phyloP scores from a whole-genome alignment of 805 yeast species.

The Zygosaccharomyces gambellarensis region DNA sequence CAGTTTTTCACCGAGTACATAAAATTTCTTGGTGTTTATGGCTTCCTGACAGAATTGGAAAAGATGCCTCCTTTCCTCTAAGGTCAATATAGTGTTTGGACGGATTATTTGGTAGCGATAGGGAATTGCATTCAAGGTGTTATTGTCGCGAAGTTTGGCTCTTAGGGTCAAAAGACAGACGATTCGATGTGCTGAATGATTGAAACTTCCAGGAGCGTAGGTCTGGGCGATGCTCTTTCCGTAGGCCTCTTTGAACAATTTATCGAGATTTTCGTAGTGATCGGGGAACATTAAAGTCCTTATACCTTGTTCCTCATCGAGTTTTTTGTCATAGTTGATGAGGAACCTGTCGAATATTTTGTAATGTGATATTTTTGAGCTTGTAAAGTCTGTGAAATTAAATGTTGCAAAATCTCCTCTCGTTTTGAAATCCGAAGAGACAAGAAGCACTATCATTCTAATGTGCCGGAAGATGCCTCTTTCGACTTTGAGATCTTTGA shows the following conservation, averaged over 20 bases:
- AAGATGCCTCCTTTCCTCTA: slow-evolving; percentile 1
- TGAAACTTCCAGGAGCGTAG: slow-evolving; percentile 18
- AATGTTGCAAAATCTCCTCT: slow-evolving; percentile 10
- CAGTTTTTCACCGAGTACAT: background rate
- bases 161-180: slow-evolving; percentile 24
- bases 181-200: slow-evolving; percentile 20
- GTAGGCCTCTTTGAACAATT: slow-evolving; percentile 7
- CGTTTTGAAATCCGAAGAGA: slow-evolving; percentile 20
- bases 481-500: slow-evolving; percentile 11
- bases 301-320: slow-evolving; percentile 18
- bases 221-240: slow-evolving; percentile 1
- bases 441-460: slow-evolving; percentile 20
- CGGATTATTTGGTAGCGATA: slow-evolving; percentile 19
- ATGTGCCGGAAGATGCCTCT: slow-evolving; percentile 10
- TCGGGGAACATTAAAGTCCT: slow-evolving; percentile 21
- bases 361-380: slow-evolving; percentile 16
- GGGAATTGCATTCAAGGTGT: slow-evolving; percentile 22
- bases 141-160: slow-evolving; percentile 13
- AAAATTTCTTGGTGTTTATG: background rate
- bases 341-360: slow-evolving; percentile 23
- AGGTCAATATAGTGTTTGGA: slow-evolving; percentile 2
- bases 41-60: slow-evolving; percentile 1
- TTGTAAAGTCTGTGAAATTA: slow-evolving; percentile 32
- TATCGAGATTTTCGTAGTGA: slow-evolving; percentile 15
- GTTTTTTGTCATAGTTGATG: slow-evolving; percentile 15